Evolutionary conservation across 169 alveolate species (phyloP), one percentile per base, ranked within the genome.

Genomic region (Plasmodium inui): DNA sequence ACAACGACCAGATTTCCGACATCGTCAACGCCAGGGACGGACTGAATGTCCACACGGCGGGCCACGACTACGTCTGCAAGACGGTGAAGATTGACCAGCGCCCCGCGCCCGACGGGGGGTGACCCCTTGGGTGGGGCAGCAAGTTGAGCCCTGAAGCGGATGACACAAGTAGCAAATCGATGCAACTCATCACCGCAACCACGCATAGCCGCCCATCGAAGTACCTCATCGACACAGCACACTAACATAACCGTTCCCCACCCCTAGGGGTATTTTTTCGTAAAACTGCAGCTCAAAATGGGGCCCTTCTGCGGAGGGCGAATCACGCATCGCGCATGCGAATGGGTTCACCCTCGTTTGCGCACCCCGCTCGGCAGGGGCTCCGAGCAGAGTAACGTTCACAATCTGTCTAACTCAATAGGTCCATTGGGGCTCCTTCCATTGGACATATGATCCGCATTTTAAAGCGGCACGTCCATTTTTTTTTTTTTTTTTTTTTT

Each of bases 81-180:
- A 74, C 84, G n/a, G 81, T 86, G n/a, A 74, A 44, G 80, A 86
- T 86, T 74, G 85, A 86, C n/a, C 93, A 86, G 46, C 78, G 41
- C 10, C 81, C 79, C 30, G 12, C 67, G 70, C 39, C 37, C 12
- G 67, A 78, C 37, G 76, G 76, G 37, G 76, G 76, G 32, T 19
- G 37, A 22, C 30, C 73, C n/a, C n/a, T n/a, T n/a, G n/a, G 70
- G 70, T 53, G 70, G 39, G 3, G 39, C 44, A 7, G 8, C 44
- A 7, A 4, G 44, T 2, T 0, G 44, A 37, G 44, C 44, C 0
- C 9, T 6, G 44, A 37, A 37, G 44, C 44, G 44, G 44, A 4
- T 2, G 8, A 37, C 8, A 2, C 44, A 44, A 44, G 55, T 10
- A 44, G n/a, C 3, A 44, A 44, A 14, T 12, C 22, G 22, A 50